phyloP scores from a whole-genome alignment of 768 basidiomycete genomes.

The Trametes elegans region DNA sequence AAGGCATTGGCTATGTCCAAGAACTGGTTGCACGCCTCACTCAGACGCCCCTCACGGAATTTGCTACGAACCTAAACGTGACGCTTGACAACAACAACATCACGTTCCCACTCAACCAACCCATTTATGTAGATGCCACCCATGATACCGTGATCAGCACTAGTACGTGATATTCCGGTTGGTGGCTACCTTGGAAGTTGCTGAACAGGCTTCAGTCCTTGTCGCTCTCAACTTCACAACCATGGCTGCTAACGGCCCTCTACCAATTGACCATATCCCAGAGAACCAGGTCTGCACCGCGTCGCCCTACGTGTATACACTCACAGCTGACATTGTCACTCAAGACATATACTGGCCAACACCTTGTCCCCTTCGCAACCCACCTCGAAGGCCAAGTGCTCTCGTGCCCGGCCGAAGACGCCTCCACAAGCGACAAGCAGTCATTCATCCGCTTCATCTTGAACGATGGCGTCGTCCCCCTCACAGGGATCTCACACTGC shows the following conservation, averaged over 20 bases:
- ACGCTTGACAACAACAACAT: constrained; percentile 41
- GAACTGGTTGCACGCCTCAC: constrained; percentile 45
- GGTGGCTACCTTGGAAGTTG: no score
- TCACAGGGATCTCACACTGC: constrained; percentile 45
- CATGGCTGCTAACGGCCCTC: constrained; percentile 40
- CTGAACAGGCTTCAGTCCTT: constrained; percentile 29
- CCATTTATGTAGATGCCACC: constrained; percentile 44
- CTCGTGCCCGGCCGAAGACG: constrained; percentile 36
- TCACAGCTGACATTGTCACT: background rate
- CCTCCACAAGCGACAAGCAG: constrained; percentile 23
- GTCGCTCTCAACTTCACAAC: constrained; percentile 46
- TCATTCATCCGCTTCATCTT: constrained; percentile 41
- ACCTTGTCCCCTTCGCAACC: constrained; percentile 47
- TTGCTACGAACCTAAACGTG: constrained; percentile 46
- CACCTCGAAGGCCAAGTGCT: constrained; percentile 48
- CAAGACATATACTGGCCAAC: constrained; percentile 39
- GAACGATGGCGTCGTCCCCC: constrained; percentile 49
- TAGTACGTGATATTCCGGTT: constrained; percentile 24
- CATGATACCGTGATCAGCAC: constrained; percentile 46
- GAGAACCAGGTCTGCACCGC: constrained; percentile 26
- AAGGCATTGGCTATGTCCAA: constrained; percentile 41
- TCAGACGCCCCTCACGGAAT: constrained; percentile 34
- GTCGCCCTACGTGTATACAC: no score
- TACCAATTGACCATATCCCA: constrained; percentile 38
- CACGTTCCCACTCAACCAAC: constrained; percentile 36